Base-by-base conservation (phyloP, 352 stramenopile species). In the Globisporangium paroecandrum region DNA sequence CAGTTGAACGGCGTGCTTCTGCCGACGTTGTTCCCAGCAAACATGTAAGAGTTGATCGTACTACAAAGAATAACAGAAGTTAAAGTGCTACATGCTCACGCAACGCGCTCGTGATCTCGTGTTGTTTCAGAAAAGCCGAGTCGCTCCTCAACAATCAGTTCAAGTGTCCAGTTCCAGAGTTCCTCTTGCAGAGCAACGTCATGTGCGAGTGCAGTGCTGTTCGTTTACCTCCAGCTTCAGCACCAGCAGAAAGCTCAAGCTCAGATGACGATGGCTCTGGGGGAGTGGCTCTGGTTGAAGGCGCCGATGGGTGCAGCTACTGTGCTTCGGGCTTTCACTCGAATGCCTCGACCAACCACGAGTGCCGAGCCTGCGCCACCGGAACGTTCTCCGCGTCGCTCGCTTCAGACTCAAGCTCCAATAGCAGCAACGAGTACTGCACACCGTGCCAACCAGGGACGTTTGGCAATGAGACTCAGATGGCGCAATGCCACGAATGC, bases 311-410 rank as follows among this genome's bases (percentile, higher is more conserved):
- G 8, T 90, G 82, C 62, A 15, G 34, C 12, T 72, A 65, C 53
- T 91, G 85, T 49, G 62, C 68, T 0, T 55, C 65, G 24, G 80
- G 77, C 10, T 77, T 60, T 20, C 86, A 79, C 65, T 83, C 81
- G 0, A 89, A 89, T 29, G 57, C 72, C 6, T 80, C 75, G 4
- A 86, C 83, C 4, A 51, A 72, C 2, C 66, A 81, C 20, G 70
- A 75, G 36, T 93, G 85, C 51, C 24, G 9, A 5, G n/a, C 55
- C 0, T 90, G 82, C 68, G 74, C 83, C 27, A 5, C 66, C 18
- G 74, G 77, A 22, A 68, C 73, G 27, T 74, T 74, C 51, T 41
- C 66, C 0, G 61, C 65, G 4, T 47, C 41, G 6, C 20, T 56
- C 9, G 51, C 47, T 15, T 58, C 46, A 25, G 56, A 20, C 38